A percentile compares a stretch with the other conserved stretches of the same genome.
These are phyloP conservation scores for Mortierella sp. DNA, from an alignment of 371 early-diverging fungal genomes.

Conservation along the genomic window DNA sequence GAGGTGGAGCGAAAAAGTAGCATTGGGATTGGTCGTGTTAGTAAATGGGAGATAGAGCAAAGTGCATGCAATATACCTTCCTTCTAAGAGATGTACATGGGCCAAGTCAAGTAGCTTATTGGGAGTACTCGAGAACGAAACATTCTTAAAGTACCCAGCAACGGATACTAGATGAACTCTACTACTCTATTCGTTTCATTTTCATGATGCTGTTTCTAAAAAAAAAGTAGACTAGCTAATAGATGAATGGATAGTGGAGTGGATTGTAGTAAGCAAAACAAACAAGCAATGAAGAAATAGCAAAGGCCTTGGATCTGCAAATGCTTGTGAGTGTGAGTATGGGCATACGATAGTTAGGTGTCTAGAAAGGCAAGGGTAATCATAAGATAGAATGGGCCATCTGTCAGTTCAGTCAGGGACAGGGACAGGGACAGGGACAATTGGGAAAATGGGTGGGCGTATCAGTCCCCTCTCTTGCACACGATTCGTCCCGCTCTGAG, in stretches of 20 bases:
- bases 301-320: background rate
- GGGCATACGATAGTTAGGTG: background rate
- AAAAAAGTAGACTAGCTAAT: no score
- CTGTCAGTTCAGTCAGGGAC: background rate
- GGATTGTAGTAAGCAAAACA: background rate
- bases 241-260: background rate
- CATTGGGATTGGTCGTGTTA: background rate
- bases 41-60: background rate
- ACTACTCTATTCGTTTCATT: background rate
- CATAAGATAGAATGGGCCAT: background rate
- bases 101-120: background rate
- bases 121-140: background rate
- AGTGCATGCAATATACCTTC: background rate
- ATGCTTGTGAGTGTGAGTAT: background rate
- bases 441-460: background rate
- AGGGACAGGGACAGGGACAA: background rate
- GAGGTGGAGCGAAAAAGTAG: background rate
- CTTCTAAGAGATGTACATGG: background rate
- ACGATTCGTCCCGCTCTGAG: background rate
- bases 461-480: background rate
- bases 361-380: background rate
- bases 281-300: no score
- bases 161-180: background rate
- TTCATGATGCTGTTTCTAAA: background rate
- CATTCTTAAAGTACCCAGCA: background rate